These are phyloP conservation scores for Asterophora lycoperdoides DNA, from an alignment of 768 basidiomycete genomes.

Conservation along the genomic window DNA sequence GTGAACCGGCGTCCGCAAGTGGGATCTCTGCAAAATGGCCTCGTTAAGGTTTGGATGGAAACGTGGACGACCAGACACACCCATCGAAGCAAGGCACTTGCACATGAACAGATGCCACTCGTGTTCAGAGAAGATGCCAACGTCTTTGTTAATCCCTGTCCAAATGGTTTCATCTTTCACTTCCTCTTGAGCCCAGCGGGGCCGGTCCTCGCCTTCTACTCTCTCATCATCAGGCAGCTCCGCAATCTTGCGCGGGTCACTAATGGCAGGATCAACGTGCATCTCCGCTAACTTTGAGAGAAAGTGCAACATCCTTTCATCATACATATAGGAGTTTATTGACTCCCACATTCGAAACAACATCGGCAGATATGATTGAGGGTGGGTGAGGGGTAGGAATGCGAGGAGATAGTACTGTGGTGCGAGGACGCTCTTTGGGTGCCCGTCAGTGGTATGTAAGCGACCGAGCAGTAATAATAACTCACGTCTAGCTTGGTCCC, in stretches of 20 bases:
- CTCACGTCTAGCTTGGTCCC: constrained; percentile 70
- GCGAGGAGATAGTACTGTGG: constrained; percentile 84
- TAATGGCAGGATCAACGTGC: constrained; percentile 74
- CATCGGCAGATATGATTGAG: constrained; percentile 79
- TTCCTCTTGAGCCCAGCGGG: constrained; percentile 47
- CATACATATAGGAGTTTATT: constrained; percentile 84
- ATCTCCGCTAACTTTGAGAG: constrained; percentile 72
- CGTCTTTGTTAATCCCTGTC: constrained; percentile 78
- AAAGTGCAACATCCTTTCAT: constrained; percentile 86
- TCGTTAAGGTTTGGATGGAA: constrained; percentile 6
- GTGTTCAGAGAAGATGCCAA: constrained; percentile 82
- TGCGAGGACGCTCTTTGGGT: constrained; percentile 59
- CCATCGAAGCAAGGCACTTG: constrained; percentile 82
- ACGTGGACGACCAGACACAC: constrained; percentile 34
- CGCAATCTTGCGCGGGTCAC: constrained; percentile 65
- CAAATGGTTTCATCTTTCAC: constrained; percentile 40
- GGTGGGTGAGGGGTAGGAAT: constrained; percentile 82
- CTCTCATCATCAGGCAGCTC: constrained; percentile 67
- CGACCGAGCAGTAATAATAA: constrained; percentile 9
- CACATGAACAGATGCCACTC: constrained; percentile 88
- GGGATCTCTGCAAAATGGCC: constrained; percentile 51
- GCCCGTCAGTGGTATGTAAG: constrained; percentile 10
- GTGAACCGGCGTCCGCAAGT: constrained; percentile 66
- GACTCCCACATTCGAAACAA: constrained; percentile 86
- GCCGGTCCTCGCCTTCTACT: constrained; percentile 59